Evolutionary conservation across 768 basidiomycete species (phyloP).

Genomic region (Ramaria sp.): DNA sequence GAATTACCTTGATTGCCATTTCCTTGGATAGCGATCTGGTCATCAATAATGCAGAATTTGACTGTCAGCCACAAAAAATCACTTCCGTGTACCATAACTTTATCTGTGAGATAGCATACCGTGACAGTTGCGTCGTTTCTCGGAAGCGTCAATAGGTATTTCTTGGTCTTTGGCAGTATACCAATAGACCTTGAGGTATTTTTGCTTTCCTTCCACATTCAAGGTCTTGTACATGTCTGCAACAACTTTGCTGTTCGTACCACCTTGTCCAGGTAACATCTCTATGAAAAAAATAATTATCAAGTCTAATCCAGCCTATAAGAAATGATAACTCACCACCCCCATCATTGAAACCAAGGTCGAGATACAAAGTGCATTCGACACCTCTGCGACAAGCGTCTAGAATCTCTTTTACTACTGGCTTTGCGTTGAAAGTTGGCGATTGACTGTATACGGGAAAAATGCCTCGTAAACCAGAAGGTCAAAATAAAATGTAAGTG

Average conservation of each 20-base stretch:
- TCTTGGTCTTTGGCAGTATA: constrained; percentile 56
- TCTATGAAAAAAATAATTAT: constrained; percentile 34
- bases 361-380: constrained; percentile 47
- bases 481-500: neutral
- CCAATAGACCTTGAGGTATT: constrained; percentile 43
- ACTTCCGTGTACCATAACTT: neutral
- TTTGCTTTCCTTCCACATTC: constrained; percentile 31
- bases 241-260: constrained; percentile 61
- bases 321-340: neutral
- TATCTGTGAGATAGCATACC: constrained; percentile 21
- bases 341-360: constrained; percentile 37
- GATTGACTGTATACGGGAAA: constrained; percentile 35
- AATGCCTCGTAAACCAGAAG: neutral
- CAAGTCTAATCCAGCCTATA: neutral
- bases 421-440: constrained; percentile 58
- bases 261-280: constrained; percentile 55
- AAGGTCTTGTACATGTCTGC: constrained; percentile 45
- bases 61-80: constrained; percentile 21
- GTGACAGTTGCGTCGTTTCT: constrained; percentile 64
- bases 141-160: constrained; percentile 51
- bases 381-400: constrained; percentile 52
- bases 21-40: constrained; percentile 51
- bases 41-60: constrained; percentile 59
- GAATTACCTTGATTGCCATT: constrained; percentile 54
- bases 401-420: constrained; percentile 46